These are phyloP conservation scores for Metrosideros polymorpha DNA, from an alignment of 441 rosid species.

Conservation along the genomic window DNA sequence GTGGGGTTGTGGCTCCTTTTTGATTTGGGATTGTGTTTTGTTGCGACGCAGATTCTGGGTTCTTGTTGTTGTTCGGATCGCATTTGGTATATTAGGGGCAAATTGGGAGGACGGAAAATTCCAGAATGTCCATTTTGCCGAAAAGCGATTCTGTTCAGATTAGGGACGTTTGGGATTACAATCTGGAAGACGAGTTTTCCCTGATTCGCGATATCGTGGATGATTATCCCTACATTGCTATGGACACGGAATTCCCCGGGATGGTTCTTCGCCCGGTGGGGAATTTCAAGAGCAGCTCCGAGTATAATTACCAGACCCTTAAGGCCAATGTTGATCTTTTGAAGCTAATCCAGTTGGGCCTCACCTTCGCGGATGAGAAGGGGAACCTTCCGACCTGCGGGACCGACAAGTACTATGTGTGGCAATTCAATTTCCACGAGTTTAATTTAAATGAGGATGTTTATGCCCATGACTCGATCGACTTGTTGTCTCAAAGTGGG, in stretches of 20 bases:
- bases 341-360: conserved; percentile 73
- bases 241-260: conserved; percentile 87
- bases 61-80: neutral
- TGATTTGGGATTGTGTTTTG: neutral
- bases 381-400: conserved; percentile 71
- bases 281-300: conserved; percentile 26
- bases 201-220: conserved; percentile 38
- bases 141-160: conserved; percentile 38
- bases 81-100: neutral
- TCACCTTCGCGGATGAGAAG: conserved; percentile 47
- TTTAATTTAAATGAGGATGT: conserved; percentile 43
- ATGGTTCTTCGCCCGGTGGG: conserved; percentile 42
- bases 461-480: conserved; percentile 46
- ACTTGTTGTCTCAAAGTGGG: conserved; percentile 36
- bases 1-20: neutral
- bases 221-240: conserved; percentile 43
- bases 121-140: conserved; percentile 19
- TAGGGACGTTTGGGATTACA: conserved; percentile 63
- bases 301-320: conserved; percentile 43
- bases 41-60: neutral
- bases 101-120: conserved; percentile 13
- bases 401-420: conserved; percentile 36
- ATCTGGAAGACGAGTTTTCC: conserved; percentile 39
- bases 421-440: conserved; percentile 76
- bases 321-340: conserved; percentile 58